A percentile compares a stretch with the other conserved stretches of the same genome.
phyloP scores from a whole-genome alignment of 163 green algal species.

The Coccomyxa subellipsoidea region DNA sequence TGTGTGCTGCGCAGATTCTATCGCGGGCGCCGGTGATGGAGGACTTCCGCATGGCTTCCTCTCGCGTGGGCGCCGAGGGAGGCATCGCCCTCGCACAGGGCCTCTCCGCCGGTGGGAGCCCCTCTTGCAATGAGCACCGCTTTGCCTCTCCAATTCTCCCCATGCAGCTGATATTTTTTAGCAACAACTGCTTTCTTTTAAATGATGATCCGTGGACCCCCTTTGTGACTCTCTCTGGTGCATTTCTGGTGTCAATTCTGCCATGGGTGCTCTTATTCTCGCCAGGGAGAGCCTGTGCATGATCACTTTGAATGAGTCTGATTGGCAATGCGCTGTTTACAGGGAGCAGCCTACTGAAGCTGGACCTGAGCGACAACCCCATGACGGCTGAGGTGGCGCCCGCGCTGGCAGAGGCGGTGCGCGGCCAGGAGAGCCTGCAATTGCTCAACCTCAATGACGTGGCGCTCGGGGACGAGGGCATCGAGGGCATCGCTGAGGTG shows the following conservation, averaged over 20 bases:
- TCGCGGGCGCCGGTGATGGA: conserved; percentile 45
- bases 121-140: background rate
- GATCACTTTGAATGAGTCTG: background rate
- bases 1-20: conserved; percentile 42
- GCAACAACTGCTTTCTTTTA: no score
- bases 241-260: background rate
- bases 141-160: background rate
- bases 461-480: conserved; percentile 66
- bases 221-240: no score
- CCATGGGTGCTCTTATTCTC: no score
- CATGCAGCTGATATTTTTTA: background rate
- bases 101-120: conserved; percentile 52
- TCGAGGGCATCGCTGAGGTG: conserved; percentile 52
- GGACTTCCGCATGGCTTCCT: conserved; percentile 88
- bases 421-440: conserved; percentile 36
- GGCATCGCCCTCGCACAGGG: conserved; percentile 62
- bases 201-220: no score
- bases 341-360: conserved; percentile 45
- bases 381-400: conserved; percentile 70
- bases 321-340: background rate
- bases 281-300: no score
- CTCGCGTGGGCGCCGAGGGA: conserved; percentile 75
- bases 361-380: conserved; percentile 96
- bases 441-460: conserved; percentile 83
- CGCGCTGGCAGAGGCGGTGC: conserved; percentile 59